Base-by-base conservation (phyloP, 2,329 filamentous ascomycete genomes). In the Colletotrichum tanaceti region DNA sequence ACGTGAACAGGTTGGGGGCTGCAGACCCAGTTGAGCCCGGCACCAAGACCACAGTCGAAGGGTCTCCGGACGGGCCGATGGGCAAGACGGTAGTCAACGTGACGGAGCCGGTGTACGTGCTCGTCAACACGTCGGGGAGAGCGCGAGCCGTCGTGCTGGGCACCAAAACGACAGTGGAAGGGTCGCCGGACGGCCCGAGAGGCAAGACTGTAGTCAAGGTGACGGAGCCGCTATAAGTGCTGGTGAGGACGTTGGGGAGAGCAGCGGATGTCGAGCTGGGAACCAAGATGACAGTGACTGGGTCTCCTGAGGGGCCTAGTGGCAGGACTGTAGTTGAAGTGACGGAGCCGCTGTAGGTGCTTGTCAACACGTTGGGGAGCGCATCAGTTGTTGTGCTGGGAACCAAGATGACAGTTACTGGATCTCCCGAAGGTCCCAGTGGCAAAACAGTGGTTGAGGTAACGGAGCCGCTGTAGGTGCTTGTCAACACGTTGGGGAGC, bases 181-280 rank as follows among this genome's bases (percentile, higher is more conserved):
- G 32, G 13, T 38, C 35, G 20, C 47, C 47, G 22, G 28, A 22
- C 7, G 58, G 16, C 0, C 47, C 58, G 13, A 39, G 3, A 10
- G 44, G 58, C 3, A 60, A 14, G 14, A 47, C 53, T 1, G 63
- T 53, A 1, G 57, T 61, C 4, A 44, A 38, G 4, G 58, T 62
- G 7, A 65, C 32, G 5, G 49, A 62, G 4, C 63, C 63, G 7
- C 50, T 58, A n/a, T 65, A 65, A 6, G 50, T 47, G 57, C 57
- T 65, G 1, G 63, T 65, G 4, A 54, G 28, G 9, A 39, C 32
- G 10, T 39, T 24, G 1, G 50, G 50, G 14, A 38, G 50, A 16
- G 16, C 50, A 16, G 32, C 32, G 1, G 9, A 7, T 18, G 47
- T 52, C 24, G 22, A 52, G 47, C 47, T 52, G 24, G 47, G 47